Percentiles rank a stretch among this genome's conserved stretches.
Conservation (phyloP, 768 basidiomycete species). For the Rhodotorula kratochvilovae region DNA sequence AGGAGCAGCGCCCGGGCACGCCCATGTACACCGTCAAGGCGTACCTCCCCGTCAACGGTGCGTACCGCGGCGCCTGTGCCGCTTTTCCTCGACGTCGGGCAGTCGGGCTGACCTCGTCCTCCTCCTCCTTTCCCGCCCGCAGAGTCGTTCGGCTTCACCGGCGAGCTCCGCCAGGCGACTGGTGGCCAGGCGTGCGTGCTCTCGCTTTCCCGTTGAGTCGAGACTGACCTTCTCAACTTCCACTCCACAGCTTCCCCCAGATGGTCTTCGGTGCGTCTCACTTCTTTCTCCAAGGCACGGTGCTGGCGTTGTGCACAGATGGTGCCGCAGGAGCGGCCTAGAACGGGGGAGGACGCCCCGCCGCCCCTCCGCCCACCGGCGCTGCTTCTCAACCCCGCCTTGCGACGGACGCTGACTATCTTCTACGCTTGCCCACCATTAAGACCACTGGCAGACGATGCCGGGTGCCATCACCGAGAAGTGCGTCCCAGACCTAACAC, state of each 20-base stretch:
- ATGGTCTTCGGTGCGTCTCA: neutral
- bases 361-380: too few relatives aligned
- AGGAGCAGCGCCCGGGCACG: constrained; percentile 93
- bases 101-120: constrained; percentile 5
- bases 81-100: neutral
- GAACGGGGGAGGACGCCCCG: too few relatives aligned
- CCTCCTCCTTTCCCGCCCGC: constrained; percentile 45
- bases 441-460: constrained; percentile 78
- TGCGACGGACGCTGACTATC: neutral
- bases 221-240: neutral
- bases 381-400: neutral
- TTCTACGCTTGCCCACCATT: constrained; percentile 41
- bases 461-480: neutral
- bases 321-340: too few relatives aligned
- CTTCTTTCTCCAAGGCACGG: neutral
- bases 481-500: neutral
- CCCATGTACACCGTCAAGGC: constrained; percentile 99
- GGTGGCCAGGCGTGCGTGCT: constrained; percentile 74
- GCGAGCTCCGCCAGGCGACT: constrained; percentile 84
- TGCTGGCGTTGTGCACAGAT: too few relatives aligned
- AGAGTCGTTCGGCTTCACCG: constrained; percentile 91
- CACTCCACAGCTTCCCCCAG: neutral
- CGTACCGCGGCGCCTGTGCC: constrained; percentile 41
- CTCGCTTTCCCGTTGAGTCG: neutral
- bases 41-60: constrained; percentile 82